Evolutionary conservation across 129 eudicot genomes (phyloP), one percentile per base, ranked within the genome.

Genomic region (Flaveria ramosissima): DNA sequence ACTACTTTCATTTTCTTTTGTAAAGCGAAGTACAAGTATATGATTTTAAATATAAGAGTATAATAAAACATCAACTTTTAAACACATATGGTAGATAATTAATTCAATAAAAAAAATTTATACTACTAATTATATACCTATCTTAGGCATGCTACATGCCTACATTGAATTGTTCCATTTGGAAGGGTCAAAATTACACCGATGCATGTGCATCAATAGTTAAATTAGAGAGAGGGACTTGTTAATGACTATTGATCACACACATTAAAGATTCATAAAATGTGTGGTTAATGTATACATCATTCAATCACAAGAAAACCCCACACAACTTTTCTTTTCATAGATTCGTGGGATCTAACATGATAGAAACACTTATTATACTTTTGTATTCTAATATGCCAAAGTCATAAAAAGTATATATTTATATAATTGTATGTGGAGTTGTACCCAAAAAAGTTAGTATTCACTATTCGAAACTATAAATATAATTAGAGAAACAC

Each of bases 241-340:
- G 60, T 63, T 4, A 78, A 61, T 9, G 16, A 53, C 19, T 68
- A 3, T 24, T 57, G 70, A 68, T 69, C 76, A 77, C 81, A 69
- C 56, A 24, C 32, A 55, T 55, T 77, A 77, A 42, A 77, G 70
- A 39, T 72, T 67, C 74, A 64, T 79, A n/a, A 63, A 79, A 79
- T 64, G 68, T 47, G 46, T 64, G 78, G 59, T 39, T 71, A 62
- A 19, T 26, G 41, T 57, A 30, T 57, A 59, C 71, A 45, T 78
- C 73, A 67, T 70, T 57, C 70, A 77, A 16, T 17, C 61, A 70
- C 30, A 62, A 46, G 30, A 46, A 66, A 65, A 27, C 65, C 39
- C 56, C 62, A 70, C 30, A 46, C 52, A 61, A 26, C 20, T 41
- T 41, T 68, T 20, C 30, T 67, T 23, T 52, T 65, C 52, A 32